Conservation (phyloP, 2,329 filamentous ascomycete species). For the Ophiostoma triangulosporum region DNA sequence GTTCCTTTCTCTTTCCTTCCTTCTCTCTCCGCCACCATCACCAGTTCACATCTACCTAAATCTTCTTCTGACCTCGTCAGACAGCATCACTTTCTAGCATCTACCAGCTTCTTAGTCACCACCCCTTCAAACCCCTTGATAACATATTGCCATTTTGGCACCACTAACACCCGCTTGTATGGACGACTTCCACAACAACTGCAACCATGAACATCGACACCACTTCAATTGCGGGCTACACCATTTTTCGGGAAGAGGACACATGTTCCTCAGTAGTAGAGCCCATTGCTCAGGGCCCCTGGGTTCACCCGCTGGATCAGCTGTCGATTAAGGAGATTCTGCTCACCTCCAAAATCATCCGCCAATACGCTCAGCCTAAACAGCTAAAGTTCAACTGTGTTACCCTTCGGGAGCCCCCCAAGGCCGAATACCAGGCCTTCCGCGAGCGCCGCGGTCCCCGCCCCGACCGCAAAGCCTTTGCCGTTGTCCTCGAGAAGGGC, state of each 20-base stretch:
- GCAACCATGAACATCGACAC: slow-evolving; percentile 28
- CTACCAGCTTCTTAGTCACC: not conserved
- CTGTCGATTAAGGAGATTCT: slow-evolving; percentile 42
- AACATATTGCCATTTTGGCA: slow-evolving; percentile 2
- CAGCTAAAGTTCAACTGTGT: slow-evolving; percentile 77
- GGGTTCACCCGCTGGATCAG: slow-evolving; percentile 31
- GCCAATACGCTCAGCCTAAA: slow-evolving; percentile 55
- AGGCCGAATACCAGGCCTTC: slow-evolving; percentile 73
- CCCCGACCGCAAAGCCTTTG: slow-evolving; percentile 54
- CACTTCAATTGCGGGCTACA: slow-evolving; percentile 30
- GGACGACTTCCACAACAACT: slow-evolving; percentile 12
- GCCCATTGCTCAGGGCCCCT: slow-evolving; percentile 18
- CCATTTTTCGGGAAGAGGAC: slow-evolving; percentile 30
- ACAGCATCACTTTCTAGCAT: not conserved
- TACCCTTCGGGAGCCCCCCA: slow-evolving; percentile 71
- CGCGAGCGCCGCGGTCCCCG: slow-evolving; percentile 48
- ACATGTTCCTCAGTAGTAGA: slow-evolving; percentile 23
- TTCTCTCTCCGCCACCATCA: not conserved
- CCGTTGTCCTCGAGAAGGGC: slow-evolving; percentile 71
- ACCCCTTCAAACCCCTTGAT: not conserved
- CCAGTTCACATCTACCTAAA: not conserved
- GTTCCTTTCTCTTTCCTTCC: not conserved
- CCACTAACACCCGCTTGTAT: slow-evolving; percentile 10
- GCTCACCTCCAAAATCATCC: slow-evolving; percentile 47
- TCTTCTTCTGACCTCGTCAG: not conserved